Evolutionary conservation across 257 asterid genomes (phyloP).

Genomic region (Solanum sparsipilum): DNA sequence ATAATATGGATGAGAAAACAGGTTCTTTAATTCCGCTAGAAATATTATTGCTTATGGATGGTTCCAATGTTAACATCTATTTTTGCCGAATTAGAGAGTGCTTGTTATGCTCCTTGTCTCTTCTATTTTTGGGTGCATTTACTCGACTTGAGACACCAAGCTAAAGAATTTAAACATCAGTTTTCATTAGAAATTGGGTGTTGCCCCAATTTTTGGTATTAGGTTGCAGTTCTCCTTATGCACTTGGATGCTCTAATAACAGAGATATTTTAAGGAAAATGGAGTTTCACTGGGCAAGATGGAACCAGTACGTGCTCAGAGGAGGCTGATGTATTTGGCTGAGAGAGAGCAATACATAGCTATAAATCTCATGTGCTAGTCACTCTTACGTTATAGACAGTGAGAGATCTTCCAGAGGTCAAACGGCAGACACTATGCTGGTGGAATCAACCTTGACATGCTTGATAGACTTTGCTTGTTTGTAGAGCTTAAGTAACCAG

Average conservation of each 20-base stretch:
- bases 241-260: background rate
- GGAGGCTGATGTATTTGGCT: conserved; percentile 35
- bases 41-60: background rate
- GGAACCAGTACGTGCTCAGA: conserved; percentile 27
- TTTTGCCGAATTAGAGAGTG: background rate
- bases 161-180: background rate
- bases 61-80: background rate
- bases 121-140: background rate
- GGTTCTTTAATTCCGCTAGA: background rate
- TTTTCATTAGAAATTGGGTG: background rate
- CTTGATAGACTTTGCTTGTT: conserved; percentile 18
- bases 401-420: conserved; percentile 9
- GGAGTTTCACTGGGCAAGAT: background rate
- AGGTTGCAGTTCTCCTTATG: background rate
- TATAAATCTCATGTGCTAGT: conserved; percentile 8
- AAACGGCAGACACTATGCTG: conserved; percentile 11
- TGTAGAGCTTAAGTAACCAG: conserved; percentile 33
- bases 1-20: background rate
- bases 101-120: background rate
- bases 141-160: background rate
- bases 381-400: background rate
- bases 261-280: background rate
- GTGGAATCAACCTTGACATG: conserved; percentile 14
- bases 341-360: background rate
- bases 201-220: background rate